phyloP scores from a whole-genome alignment of 2,329 filamentous ascomycete genomes.

The Epichloe hybrida region DNA sequence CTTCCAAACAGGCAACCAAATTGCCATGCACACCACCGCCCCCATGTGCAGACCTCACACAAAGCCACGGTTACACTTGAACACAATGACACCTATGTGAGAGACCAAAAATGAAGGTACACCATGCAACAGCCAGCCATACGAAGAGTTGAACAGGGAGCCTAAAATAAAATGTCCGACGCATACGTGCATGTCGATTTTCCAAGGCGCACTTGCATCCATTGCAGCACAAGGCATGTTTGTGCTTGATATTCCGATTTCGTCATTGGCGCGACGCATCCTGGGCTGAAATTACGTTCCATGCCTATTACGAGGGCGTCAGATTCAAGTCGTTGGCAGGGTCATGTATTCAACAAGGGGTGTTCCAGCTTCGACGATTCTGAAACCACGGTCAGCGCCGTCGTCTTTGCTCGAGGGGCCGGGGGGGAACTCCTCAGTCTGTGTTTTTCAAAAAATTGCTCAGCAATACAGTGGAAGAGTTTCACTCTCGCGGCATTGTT shows the following conservation, averaged over 20 bases:
- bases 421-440: neutral
- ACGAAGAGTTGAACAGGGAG: neutral
- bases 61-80: neutral
- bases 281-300: neutral
- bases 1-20: neutral
- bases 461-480: neutral
- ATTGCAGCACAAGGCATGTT: neutral
- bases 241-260: neutral
- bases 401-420: neutral
- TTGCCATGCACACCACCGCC: neutral
- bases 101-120: neutral
- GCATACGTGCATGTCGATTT: slow-evolving; percentile 1
- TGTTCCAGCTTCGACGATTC: neutral
- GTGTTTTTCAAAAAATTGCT: neutral
- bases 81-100: neutral
- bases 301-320: neutral
- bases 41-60: neutral
- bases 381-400: neutral
- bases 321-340: no score
- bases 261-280: neutral
- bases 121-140: neutral
- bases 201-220: neutral
- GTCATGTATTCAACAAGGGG: neutral
- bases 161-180: neutral
- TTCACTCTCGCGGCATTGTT: no score